Base-by-base conservation (phyloP, 805 yeast species). In the Ogataea paradorogensis region DNA sequence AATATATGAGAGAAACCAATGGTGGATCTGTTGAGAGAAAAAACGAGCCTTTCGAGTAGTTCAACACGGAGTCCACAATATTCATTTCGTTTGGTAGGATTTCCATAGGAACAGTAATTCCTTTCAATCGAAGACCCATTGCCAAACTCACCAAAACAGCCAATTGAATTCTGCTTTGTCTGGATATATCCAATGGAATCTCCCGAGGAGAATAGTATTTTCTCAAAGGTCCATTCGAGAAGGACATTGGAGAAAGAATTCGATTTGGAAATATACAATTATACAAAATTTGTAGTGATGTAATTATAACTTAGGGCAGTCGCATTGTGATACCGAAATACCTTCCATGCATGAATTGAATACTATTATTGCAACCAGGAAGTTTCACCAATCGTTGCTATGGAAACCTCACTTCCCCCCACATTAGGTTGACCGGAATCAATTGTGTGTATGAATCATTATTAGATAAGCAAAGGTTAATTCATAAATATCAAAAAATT, bases 61-160 rank as follows among this genome's bases (percentile, higher is more conserved):
- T 80, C 43, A 82, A 74, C 23, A 96, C 90, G 62, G 85, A 83
- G 10, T 88, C 87, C 28, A 96, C 96, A 52, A 88, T 87, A 62
- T 86, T 95, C 28, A 85, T 93, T 62, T 91, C 99, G 62, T 89
- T 96, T 50, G 86, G 86, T 9, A 91, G 95, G 26, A 89, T 95
- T 15, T 84, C 74, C 50, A 76, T 58, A 18, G 97, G 98, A 43
- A 66, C 55, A 21, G 73, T 67, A 35, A 91, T 65, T 31, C 71
- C 64, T 51, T 67, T 67, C 37, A 84, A 64, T 52, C 98, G 77
- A 25, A 84, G 73, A 32, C 62, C 55, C 9, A 70, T 42, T 0
- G 95, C 74, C 10, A 77, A 11, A 4, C 35, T 25, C 1, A 51
- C 26, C 7, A 50, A 28, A 1, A 26, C 14, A 1, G 49, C 8